Evolutionary conservation across 768 basidiomycete genomes (phyloP), one percentile per base, ranked within the genome.

Genomic region (Sutorius australiensis): DNA sequence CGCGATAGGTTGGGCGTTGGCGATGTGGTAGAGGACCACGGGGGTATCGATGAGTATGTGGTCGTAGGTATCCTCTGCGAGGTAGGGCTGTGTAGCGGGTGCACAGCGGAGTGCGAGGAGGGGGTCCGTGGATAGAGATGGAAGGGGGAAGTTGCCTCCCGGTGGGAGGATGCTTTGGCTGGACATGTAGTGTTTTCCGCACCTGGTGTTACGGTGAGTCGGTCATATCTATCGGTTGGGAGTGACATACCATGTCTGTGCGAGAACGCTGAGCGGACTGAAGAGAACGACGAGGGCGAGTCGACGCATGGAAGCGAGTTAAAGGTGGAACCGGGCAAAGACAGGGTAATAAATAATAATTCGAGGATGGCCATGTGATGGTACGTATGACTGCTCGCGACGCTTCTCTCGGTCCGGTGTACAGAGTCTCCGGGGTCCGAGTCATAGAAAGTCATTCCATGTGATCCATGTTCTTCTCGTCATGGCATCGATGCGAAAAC

Each of bases 81-180:
- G 75, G 63, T 83, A 86, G 1, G 84, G 84, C 6, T 77, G 74
- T 21, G 84, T 76, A 3, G 80, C 79, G 28, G 81, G 82, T 9
- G 76, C 74, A 54, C 84, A 85, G 10, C 80, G 79, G 36, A 86
- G 66, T 8, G 81, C 79, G 24, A 84, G 74, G 37, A 82, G 73
- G n/a, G 82, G 69, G 1, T 61, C 64, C 0, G 69, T 55, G 3
- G 75, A 76, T 1, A 61, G 56, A 9, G 62, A 62, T 6, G 78
- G 74, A 4, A 69, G 48, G 2, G 72, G 74, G 53, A 81, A 82
- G 56, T 75, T 71, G 30, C 81, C 80, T 33, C 80, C 81, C 36
- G 82, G 81, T 7, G 72, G 66, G 7, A 72, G 68, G 28, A 76
- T 49, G 14, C 72, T 73, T 33, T 72, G 68, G 1, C 69, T 68